phyloP scores from a whole-genome alignment of 2,329 filamentous ascomycete genomes.

The Knufia petricola region DNA sequence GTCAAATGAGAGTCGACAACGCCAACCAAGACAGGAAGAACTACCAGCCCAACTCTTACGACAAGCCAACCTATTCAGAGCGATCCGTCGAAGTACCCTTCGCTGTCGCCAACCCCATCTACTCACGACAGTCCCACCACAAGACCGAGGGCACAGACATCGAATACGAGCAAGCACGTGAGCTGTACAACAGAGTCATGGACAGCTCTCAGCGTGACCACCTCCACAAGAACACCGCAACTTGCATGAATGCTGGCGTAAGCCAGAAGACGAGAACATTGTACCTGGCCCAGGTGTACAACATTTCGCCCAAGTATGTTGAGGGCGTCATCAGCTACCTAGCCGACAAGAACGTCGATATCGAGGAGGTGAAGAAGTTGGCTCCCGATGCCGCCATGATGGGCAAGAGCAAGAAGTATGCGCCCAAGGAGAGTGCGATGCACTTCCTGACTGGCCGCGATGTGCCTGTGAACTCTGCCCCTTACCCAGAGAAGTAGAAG shows the following conservation, averaged over 20 bases:
- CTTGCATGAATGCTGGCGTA: slow-evolving; percentile 36
- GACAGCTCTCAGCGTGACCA: slow-evolving; percentile 34
- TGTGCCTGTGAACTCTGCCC: slow-evolving; percentile 2
- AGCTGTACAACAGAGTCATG: slow-evolving; percentile 44
- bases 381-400: slow-evolving; percentile 35
- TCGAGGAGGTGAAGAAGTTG: slow-evolving; percentile 38
- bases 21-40: slow-evolving; percentile 41
- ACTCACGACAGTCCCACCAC: slow-evolving; percentile 45
- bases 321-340: slow-evolving; percentile 39
- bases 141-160: slow-evolving; percentile 45
- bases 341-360: slow-evolving; percentile 36
- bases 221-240: slow-evolving; percentile 42
- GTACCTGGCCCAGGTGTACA: slow-evolving; percentile 45
- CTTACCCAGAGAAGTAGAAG: not conserved
- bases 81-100: slow-evolving; percentile 42
- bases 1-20: slow-evolving; percentile 39
- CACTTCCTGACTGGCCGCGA: slow-evolving; percentile 1
- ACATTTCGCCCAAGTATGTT: slow-evolving; percentile 40
- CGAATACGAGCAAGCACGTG: slow-evolving; percentile 44
- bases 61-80: slow-evolving; percentile 36
- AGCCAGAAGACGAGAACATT: slow-evolving; percentile 39
- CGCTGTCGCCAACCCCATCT: slow-evolving; percentile 40
- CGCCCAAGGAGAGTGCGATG: slow-evolving; percentile 5
- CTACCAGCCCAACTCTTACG: slow-evolving; percentile 44
- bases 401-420: slow-evolving; percentile 14